These are phyloP conservation scores for Trametes elegans DNA, from an alignment of 768 basidiomycete species.

Conservation along the genomic window DNA sequence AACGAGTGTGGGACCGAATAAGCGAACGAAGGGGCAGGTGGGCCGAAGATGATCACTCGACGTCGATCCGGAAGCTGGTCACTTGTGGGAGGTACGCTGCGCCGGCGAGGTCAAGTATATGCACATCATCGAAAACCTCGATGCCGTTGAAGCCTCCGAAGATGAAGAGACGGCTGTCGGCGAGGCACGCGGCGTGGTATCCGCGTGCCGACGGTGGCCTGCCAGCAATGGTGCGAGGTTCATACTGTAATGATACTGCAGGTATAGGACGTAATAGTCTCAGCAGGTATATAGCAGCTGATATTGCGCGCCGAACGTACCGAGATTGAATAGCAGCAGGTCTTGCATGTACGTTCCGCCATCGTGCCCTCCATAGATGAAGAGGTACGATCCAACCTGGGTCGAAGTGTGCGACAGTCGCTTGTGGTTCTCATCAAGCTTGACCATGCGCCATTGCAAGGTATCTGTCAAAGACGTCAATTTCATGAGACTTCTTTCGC, in stretches of 20 bases:
- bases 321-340: slow-evolving; percentile 82
- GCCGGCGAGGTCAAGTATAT: slow-evolving; percentile 82
- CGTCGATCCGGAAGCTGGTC: slow-evolving; percentile 32
- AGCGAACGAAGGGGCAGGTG: background rate
- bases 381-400: slow-evolving; percentile 89
- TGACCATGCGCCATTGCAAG: slow-evolving; percentile 39
- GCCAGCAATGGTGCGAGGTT: slow-evolving; percentile 66
- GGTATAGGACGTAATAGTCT: background rate
- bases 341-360: slow-evolving; percentile 71
- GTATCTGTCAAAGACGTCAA: slow-evolving; percentile 34
- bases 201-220: slow-evolving; percentile 72
- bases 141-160: slow-evolving; percentile 89
- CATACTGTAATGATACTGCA: slow-evolving; percentile 82
- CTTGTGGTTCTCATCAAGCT: slow-evolving; percentile 44
- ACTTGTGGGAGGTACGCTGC: slow-evolving; percentile 84
- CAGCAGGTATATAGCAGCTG: background rate
- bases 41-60: slow-evolving; percentile 18
- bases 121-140: slow-evolving; percentile 81
- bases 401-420: slow-evolving; percentile 85
- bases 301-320: no score
- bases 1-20: background rate
- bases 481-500: slow-evolving; percentile 9
- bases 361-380: slow-evolving; percentile 88
- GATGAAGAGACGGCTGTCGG: slow-evolving; percentile 82
- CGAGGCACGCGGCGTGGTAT: slow-evolving; percentile 79